Evolutionary conservation across 768 basidiomycete species (phyloP), one percentile per base, ranked within the genome.

Genomic region (Galerina marginata): DNA sequence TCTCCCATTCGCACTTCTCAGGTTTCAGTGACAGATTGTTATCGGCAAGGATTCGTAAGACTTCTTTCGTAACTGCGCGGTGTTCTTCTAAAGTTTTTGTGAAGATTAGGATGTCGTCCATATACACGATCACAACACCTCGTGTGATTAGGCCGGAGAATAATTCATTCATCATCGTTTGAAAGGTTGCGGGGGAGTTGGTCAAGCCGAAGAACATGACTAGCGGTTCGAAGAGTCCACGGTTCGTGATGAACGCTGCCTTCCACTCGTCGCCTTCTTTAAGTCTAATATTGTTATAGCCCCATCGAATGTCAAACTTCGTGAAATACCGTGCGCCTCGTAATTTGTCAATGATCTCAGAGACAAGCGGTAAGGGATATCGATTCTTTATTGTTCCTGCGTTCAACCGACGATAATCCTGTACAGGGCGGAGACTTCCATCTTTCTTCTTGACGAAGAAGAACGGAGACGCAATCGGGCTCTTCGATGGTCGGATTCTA

Each of bases 41-140:
- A 0, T 76, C 60, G 7, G 56, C 7, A 0, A 81, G 61, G 0
- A 51, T 61, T 14, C 66, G 1, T 5, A 72, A 56, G 5, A 72
- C 68, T 76, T 54, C 29, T 37, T 45, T 26, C 16, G 43, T 43
- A 25, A 54, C 53, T 0, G 12, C n/a, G 4, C 39, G 40, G n/a
- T 54, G 53, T 15, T 71, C 61, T 9, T 62, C 60, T 6, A 60
- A 9, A 42, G 11, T 14, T 45, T 15, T 15, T 70, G 46, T 57
- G 16, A 58, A 56, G 77, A 81, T 33, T 54, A 81, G 62, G 26
- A 82, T 77, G 59, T 83, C 73, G 56, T 81, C 79, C 38, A 82
- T 66, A 63, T 85, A 75, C 43, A 78, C 68, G 2, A 78, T 54
- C 9, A 77, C 71, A 74, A 14, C 48, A 58, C 46, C 56, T 57